Conservation (phyloP, 208 protist genomes). For the Acanthamoeba triangularis region DNA sequence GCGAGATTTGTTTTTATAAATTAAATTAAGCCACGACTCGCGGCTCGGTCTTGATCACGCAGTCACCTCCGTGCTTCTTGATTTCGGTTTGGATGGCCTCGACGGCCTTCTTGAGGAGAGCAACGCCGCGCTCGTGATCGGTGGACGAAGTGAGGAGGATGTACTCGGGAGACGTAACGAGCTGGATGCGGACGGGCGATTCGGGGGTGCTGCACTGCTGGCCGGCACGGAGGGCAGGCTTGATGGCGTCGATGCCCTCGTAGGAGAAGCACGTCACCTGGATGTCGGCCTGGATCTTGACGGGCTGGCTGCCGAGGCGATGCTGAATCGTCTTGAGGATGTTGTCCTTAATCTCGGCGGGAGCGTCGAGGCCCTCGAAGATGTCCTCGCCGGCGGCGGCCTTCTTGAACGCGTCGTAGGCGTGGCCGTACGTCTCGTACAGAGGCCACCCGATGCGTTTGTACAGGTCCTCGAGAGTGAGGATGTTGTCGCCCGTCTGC, state of each 20-base stretch:
- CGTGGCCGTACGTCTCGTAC: slow-evolving; percentile 92
- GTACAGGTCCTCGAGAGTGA: slow-evolving; percentile 91
- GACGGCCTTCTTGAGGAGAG: slow-evolving; percentile 94
- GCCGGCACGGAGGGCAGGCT: slow-evolving; percentile 96
- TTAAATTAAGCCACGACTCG: slow-evolving; percentile 58
- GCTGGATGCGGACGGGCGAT: slow-evolving; percentile 88
- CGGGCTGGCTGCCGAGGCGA: slow-evolving; percentile 93
- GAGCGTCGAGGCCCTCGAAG: slow-evolving; percentile 61
- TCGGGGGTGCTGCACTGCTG: slow-evolving; percentile 82
- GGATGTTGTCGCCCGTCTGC: slow-evolving; percentile 46
- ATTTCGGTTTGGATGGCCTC: slow-evolving; percentile 91
- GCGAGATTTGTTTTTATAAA: slow-evolving; percentile 16
- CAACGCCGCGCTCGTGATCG: slow-evolving; percentile 96
- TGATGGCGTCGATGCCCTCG: slow-evolving; percentile 99
- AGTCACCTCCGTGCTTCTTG: slow-evolving; percentile 88
- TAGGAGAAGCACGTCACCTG: slow-evolving; percentile 99
- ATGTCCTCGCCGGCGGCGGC: slow-evolving; percentile 60
- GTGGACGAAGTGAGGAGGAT: slow-evolving; percentile 95
- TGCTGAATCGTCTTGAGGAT: slow-evolving; percentile 91
- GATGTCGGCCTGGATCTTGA: slow-evolving; percentile 97
- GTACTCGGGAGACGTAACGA: slow-evolving; percentile 98
- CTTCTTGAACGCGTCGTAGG: slow-evolving; percentile 94
- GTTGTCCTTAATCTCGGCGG: slow-evolving; percentile 80
- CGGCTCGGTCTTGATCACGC: slow-evolving; percentile 93
- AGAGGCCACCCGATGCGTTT: slow-evolving; percentile 93